phyloP scores from a whole-genome alignment of 2,329 filamentous ascomycete species.

The Diaporthe ampelina region DNA sequence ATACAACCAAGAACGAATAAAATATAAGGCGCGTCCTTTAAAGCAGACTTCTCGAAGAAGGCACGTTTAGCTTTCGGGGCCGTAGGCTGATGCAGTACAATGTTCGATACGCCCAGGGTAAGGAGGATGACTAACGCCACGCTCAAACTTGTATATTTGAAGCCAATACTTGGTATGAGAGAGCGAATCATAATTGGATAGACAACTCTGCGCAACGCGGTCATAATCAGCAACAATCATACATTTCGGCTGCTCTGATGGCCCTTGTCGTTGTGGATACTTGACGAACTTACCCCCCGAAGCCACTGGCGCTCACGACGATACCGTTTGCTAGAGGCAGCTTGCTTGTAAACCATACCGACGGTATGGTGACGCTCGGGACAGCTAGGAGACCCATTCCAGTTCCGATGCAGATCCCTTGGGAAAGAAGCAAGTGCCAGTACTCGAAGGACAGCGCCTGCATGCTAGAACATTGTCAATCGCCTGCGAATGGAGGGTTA shows the following conservation, averaged over 20 bases:
- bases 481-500: neutral
- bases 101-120: conserved; percentile 37
- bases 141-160: conserved; percentile 33
- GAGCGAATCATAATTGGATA: conserved; percentile 41
- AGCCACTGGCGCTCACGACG: conserved; percentile 44
- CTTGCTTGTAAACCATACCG: conserved; percentile 55
- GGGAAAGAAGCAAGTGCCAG: conserved; percentile 54
- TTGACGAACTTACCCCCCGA: conserved; percentile 34
- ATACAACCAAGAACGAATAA: conserved; percentile 42
- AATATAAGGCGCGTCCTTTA: conserved; percentile 41
- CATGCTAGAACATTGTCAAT: conserved; percentile 47
- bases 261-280: neutral
- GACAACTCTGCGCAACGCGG: conserved; percentile 20
- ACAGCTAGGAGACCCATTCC: conserved; percentile 52
- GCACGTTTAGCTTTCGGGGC: conserved; percentile 24
- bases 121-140: conserved; percentile 38
- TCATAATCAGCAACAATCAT: neutral
- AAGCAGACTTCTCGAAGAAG: conserved; percentile 38
- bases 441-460: conserved; percentile 58
- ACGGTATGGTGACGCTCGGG: conserved; percentile 54
- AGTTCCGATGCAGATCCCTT: conserved; percentile 29
- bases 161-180: conserved; percentile 37
- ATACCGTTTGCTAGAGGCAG: conserved; percentile 52
- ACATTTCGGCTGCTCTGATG: neutral
- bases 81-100: conserved; percentile 31